Evolutionary conservation across 495 filamentous ascomycete genomes (phyloP), one percentile per base, ranked within the genome.

Genomic region (Emericellopsis terricola): DNA sequence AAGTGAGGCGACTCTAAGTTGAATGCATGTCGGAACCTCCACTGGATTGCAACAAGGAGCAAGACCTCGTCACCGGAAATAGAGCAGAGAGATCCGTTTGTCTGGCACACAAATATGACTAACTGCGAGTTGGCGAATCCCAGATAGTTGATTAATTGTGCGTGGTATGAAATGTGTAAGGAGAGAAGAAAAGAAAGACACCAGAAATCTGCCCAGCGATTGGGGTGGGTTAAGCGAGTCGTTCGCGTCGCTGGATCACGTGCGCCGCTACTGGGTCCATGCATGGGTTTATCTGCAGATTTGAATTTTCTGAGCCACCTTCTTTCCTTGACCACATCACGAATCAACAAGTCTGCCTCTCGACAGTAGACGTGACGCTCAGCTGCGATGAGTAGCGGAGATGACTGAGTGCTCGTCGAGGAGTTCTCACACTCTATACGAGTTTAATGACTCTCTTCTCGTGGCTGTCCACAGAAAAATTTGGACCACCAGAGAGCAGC

Each of bases 141-240:
- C 48, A 41, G 53, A 53, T 55, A 60, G 56, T 66, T 66, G 60
- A 64, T 64, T 66, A 51, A 57, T 55, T 50, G 57, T 65, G 61
- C 52, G 35, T 7, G 41, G 44, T 46, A 45, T 48, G 55, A 56
- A 37, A 46, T 49, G 45, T 13, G 27, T n/a, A 19, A 28, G 13
- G 19, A 27, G 41, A 49, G 41, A 51, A 43, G 35, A 48, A 42
- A 29, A 36, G 38, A 33, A 33, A 40, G 38, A 45, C 37, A 40
- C 45, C 14, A 15, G 17, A 18, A n/a, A n/a, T n/a, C n/a, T n/a
- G n/a, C n/a, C n/a, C n/a, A n/a, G n/a, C n/a, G n/a, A n/a, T n/a
- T n/a, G n/a, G n/a, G n/a, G n/a, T n/a, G n/a, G n/a, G n/a, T n/a
- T n/a, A n/a, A n/a, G n/a, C n/a, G n/a, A n/a, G n/a, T n/a, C n/a